Evolutionary conservation across 768 basidiomycete genomes (phyloP).

Genomic region (Panellus pusillus): DNA sequence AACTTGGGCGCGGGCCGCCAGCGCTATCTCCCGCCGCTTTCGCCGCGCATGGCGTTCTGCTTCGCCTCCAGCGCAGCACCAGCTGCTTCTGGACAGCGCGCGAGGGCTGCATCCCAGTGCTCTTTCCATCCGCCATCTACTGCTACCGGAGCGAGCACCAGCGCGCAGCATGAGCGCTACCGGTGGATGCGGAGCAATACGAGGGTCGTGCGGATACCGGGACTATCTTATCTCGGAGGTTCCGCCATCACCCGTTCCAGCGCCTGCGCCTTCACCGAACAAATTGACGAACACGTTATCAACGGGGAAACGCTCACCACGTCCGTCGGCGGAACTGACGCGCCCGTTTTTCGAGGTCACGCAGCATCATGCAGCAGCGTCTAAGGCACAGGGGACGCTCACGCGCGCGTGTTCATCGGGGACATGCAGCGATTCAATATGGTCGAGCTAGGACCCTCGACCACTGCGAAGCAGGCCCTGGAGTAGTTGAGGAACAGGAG

Average conservation of each 20-base stretch:
- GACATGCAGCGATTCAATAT: no score
- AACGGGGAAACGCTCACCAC: not conserved
- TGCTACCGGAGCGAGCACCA: slow-evolving; percentile 35
- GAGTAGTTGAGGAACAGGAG: slow-evolving; percentile 63
- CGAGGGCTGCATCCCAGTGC: slow-evolving; percentile 46
- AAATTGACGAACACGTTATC: slow-evolving; percentile 19
- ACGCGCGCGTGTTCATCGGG: slow-evolving; percentile 77
- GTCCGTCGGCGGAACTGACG: not conserved
- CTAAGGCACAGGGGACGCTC: slow-evolving; percentile 44
- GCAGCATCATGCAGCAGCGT: slow-evolving; percentile 19
- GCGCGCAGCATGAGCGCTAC: no score
- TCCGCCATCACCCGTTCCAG: no score
- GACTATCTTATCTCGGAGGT: slow-evolving; percentile 8
- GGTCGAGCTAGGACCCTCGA: no score
- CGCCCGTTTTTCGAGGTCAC: slow-evolving; percentile 1
- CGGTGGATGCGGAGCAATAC: slow-evolving; percentile 28
- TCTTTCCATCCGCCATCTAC: slow-evolving; percentile 59
- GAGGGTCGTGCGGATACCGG: slow-evolving; percentile 8
- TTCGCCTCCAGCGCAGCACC: no score
- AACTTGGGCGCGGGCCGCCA: slow-evolving; percentile 5
- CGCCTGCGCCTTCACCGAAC: slow-evolving; percentile 4
- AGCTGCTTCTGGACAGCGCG: slow-evolving; percentile 21
- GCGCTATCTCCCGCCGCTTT: slow-evolving; percentile 1
- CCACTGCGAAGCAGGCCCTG: slow-evolving; percentile 74
- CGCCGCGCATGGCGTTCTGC: not conserved